Evolutionary conservation across 2,329 filamentous ascomycete species (phyloP), one percentile per base, ranked within the genome.

Genomic region (Huntiella abstrusa): DNA sequence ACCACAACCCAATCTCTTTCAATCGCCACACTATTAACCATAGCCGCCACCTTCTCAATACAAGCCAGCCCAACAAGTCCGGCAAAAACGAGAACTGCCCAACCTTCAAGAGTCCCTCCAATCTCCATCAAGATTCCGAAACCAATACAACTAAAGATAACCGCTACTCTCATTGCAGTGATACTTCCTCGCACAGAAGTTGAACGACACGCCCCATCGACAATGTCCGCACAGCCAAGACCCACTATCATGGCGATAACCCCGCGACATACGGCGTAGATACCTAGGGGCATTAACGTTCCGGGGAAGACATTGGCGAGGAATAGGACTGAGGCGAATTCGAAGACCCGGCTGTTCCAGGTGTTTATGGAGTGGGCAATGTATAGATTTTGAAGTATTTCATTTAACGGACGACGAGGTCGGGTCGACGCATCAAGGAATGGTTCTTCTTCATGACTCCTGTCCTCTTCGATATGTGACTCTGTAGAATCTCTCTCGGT

Each of bases 1-100:
- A n/a, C 62, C 0, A 74, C 65, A 3, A 74, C 68, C 80, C 80
- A 84, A 53, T 86, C 81, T 54, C 75, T 65, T 57, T 85, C 81
- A 0, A 86, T 68, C 0, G 80, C 66, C 1, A 85, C 71, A 0
- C 73, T 65, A 55, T 84, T 85, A 57, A 75, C 67, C 4, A 77
- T 66, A 1, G 75, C 67, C 11, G 65, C 67, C 6, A 83, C 58
- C 56, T 85, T 86, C 59, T 86, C 82, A 1, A 78, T 54, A 47
- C 79, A 81, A 1, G 77, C 77, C 39, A 83, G 60, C 0, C 72
- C 13, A 0, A 70, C 64, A 2, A 66, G 48, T 0, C 59, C 32
- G 0, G 54, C 56, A 35, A 70, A 59, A 12, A 45, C 17, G 2
- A 10, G 33, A 2, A 65, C 49, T 2, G 52, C 51, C 7, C 13